phyloP scores from a whole-genome alignment of 805 yeast species.

The Saccharomycopsis capsularis region DNA sequence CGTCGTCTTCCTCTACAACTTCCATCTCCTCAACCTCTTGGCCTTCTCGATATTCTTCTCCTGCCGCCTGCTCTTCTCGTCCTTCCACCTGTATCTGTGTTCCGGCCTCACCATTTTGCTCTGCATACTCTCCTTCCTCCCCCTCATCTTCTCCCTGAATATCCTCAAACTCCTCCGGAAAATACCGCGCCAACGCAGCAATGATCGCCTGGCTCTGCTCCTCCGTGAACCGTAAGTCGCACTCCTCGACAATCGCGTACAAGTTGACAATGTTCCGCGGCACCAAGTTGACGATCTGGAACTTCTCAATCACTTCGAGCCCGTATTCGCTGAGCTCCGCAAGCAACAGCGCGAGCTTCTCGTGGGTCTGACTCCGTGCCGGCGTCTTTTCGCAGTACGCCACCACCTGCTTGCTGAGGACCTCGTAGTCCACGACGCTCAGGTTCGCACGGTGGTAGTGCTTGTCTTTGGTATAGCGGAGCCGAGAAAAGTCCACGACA shows the following conservation, averaged over 20 bases:
- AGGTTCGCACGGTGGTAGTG: constrained; percentile 27
- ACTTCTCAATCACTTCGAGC: constrained; percentile 73
- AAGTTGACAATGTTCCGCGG: constrained; percentile 77
- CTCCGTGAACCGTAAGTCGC: constrained; percentile 77
- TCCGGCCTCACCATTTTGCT: not conserved
- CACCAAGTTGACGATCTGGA: constrained; percentile 74
- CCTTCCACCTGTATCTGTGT: not conserved
- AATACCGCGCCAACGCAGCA: constrained; percentile 37
- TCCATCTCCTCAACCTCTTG: not conserved
- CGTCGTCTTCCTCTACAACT: not conserved
- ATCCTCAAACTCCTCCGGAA: not conserved
- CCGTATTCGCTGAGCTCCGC: constrained; percentile 35
- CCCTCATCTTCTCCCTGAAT: not conserved
- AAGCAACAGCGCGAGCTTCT: constrained; percentile 16
- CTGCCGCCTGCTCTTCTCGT: no score
- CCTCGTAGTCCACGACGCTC: constrained; percentile 41
- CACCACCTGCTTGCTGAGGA: constrained; percentile 41
- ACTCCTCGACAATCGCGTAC: constrained; percentile 81
- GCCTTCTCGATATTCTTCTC: no score
- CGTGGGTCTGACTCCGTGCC: constrained; percentile 27
- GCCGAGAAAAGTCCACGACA: constrained; percentile 41
- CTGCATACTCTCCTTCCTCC: not conserved
- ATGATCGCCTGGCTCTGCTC: constrained; percentile 56
- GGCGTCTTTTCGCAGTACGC: constrained; percentile 34
- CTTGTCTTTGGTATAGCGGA: constrained; percentile 28